Evolutionary conservation across 306 rosid species (phyloP).

Genomic region (Casuarina glauca): DNA sequence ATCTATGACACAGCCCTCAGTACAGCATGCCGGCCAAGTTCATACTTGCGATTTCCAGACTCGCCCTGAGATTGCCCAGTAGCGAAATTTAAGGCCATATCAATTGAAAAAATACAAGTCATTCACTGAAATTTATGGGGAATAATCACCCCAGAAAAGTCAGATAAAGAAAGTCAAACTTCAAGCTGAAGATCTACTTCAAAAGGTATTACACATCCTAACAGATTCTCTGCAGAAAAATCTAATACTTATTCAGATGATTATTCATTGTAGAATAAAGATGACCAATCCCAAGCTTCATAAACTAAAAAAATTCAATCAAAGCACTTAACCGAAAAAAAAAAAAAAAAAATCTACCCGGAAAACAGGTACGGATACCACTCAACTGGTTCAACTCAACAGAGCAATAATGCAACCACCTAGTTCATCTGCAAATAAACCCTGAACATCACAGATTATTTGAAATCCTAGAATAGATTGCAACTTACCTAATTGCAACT

Average conservation of each 20-base stretch:
- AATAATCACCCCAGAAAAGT: neutral
- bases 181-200: neutral
- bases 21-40: conserved; percentile 22
- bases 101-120: conserved; percentile 3
- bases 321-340: neutral
- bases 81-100: conserved; percentile 23
- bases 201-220: neutral
- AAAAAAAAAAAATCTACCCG: neutral
- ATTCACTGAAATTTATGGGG: neutral
- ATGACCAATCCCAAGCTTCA: neutral
- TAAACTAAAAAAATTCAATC: neutral
- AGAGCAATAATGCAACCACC: neutral
- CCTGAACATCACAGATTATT: neutral
- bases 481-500: neutral
- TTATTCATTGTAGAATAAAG: neutral
- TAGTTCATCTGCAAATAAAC: neutral
- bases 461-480: neutral
- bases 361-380: too few relatives aligned
- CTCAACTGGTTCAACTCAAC: neutral
- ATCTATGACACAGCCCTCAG: conserved; percentile 58
- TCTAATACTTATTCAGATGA: neutral
- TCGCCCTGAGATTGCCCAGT: conserved; percentile 37
- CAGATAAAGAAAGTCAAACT: neutral
- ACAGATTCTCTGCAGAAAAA: neutral
- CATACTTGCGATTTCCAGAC: conserved; percentile 15